phyloP scores from a whole-genome alignment of 192 early-diverging fungal species.

The Entrophospora sp. region DNA sequence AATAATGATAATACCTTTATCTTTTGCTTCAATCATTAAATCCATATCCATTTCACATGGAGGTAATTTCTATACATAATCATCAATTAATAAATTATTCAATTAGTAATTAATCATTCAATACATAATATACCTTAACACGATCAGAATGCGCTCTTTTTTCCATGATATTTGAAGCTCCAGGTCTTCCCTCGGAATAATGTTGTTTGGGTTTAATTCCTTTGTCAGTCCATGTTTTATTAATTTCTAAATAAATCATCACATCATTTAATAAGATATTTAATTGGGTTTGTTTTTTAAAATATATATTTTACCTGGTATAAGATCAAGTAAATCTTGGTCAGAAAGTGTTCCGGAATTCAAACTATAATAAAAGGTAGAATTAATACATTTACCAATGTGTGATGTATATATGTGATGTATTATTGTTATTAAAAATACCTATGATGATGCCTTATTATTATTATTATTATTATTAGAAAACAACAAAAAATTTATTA shows the following conservation, averaged over 20 bases:
- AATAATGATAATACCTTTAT: constrained; percentile 31
- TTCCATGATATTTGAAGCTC: constrained; percentile 31
- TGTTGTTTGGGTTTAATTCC: constrained; percentile 44
- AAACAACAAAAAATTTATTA: background rate
- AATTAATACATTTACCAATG: no score
- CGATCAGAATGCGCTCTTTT: constrained; percentile 36
- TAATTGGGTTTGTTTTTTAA: no score
- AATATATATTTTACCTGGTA: constrained; percentile 17
- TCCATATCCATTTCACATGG: constrained; percentile 37
- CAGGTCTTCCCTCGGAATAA: constrained; percentile 33
- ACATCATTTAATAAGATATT: no score
- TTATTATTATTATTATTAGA: background rate
- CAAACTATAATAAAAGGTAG: background rate
- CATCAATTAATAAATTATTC: no score
- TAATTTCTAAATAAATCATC: constrained; percentile 32
- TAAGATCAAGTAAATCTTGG: constrained; percentile 19
- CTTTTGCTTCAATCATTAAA: constrained; percentile 51
- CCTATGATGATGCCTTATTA: constrained; percentile 27
- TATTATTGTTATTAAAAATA: background rate
- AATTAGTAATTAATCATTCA: no score
- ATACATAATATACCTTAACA: constrained; percentile 1
- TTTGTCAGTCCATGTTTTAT: constrained; percentile 32
- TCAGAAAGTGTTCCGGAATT: constrained; percentile 18
- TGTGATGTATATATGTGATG: background rate
- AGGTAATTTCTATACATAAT: constrained; percentile 26